Base-by-base conservation (phyloP, 106 monocot species). In the Gastrodia elata region DNA sequence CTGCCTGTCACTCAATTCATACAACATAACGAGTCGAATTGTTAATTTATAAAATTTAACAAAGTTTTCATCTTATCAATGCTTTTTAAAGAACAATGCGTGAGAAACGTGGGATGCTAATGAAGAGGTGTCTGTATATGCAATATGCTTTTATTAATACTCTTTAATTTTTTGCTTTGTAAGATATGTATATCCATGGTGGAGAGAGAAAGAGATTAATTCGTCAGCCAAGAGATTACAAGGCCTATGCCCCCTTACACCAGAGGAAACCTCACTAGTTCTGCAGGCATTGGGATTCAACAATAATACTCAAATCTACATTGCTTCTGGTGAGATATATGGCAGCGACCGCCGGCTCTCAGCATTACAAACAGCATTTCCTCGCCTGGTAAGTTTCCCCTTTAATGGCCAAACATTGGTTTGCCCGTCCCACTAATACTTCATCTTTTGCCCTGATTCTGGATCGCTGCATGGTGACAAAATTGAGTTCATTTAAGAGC, bases 111-210 rank as follows among this genome's bases (percentile, higher is more conserved):
- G n/a, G n/a, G n/a, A n/a, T n/a, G n/a, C n/a, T n/a, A n/a, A n/a
- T n/a, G n/a, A n/a, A n/a, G n/a, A n/a, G n/a, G n/a, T n/a, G n/a
- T n/a, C n/a, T n/a, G n/a, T n/a, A n/a, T n/a, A n/a, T n/a, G n/a
- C n/a, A n/a, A n/a, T n/a, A n/a, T n/a, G n/a, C n/a, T n/a, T 2
- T 61, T 61, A 61, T 61, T 32, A 61, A 33, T 61, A 30, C 32
- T 61, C 20, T 32, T 61, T 30, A 9, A 65, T 65, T 35, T 15
- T 67, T 67, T 38, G 34, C 37, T 39, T 24, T 37, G 41, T 68
- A 75, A 96, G 96, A 61, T 96, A 96, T 84, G 96, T 90, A 73
- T 92, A 92, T 83, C 92, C 85, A 71, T 90, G 96, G 92, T 92
- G 96, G 96, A 84, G 90, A 80, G 96, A 96, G 58, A 96, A 96